These are phyloP conservation scores for Pezicula neosporulosa DNA, from an alignment of 2,329 filamentous ascomycete species.

Conservation along the genomic window DNA sequence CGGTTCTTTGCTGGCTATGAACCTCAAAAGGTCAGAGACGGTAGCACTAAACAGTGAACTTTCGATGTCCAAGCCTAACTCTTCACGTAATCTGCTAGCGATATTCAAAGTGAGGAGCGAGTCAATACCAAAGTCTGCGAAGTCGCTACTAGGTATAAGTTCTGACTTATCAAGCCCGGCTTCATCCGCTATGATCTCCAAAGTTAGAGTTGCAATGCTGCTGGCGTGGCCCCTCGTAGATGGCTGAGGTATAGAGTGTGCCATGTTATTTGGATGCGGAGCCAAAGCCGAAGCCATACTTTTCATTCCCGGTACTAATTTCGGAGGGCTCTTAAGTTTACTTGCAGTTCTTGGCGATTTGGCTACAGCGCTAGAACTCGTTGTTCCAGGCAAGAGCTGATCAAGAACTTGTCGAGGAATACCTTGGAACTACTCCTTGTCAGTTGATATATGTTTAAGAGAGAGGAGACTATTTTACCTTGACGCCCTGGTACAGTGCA, in stretches of 20 bases:
- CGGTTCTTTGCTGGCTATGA: slow-evolving; percentile 32
- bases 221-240: not conserved
- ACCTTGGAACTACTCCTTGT: too few species aligned
- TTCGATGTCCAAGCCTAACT: slow-evolving; percentile 48
- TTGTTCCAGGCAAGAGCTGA: too few species aligned
- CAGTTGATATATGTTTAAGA: slow-evolving; percentile 41
- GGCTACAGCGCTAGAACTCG: too few species aligned
- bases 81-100: slow-evolving; percentile 50
- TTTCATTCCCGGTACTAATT: too few species aligned
- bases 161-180: slow-evolving; percentile 49
- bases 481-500: slow-evolving; percentile 28
- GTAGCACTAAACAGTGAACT: slow-evolving; percentile 42
- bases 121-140: slow-evolving; percentile 54
- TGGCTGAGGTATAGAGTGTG: not conserved
- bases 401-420: too few species aligned
- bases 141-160: slow-evolving; percentile 48
- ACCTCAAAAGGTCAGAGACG: slow-evolving; percentile 36
- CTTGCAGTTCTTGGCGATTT: too few species aligned
- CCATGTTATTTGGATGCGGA: not conserved
- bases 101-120: slow-evolving; percentile 55
- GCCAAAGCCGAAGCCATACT: too few species aligned
- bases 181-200: slow-evolving; percentile 55
- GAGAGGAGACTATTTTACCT: slow-evolving; percentile 35
- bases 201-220: slow-evolving; percentile 32
- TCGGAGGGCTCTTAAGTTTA: too few species aligned